Evolutionary conservation across 139 green algal genomes (phyloP).

Genomic region (Zygnema circumcarinatum): DNA sequence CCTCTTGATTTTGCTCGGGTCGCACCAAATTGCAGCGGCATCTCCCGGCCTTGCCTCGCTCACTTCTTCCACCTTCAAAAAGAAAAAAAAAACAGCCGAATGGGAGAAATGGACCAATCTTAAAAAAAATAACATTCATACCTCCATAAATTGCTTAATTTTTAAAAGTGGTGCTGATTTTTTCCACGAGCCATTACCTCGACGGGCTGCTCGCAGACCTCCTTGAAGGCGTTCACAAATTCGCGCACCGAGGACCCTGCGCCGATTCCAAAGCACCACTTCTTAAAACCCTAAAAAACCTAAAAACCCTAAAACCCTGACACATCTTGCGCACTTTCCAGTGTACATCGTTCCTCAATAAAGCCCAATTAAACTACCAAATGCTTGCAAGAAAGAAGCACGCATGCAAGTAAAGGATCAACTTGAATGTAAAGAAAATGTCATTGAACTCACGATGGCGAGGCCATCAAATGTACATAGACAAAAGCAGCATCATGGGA

Average conservation of each 20-base stretch:
- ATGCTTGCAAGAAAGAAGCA: no score
- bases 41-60: constrained; percentile 61
- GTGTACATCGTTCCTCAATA: no score
- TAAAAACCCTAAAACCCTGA: no score
- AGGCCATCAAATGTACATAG: no score
- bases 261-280: neutral
- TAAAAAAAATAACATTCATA: neutral
- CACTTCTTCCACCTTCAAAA: constrained; percentile 37
- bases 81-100: neutral
- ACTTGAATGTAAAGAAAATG: no score
- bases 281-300: neutral
- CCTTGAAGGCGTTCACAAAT: constrained; percentile 65
- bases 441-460: no score
- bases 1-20: constrained; percentile 60
- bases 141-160: no score
- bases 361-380: no score
- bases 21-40: constrained; percentile 64
- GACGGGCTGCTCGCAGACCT: constrained; percentile 60
- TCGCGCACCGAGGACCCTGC: constrained; percentile 57
- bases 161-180: no score
- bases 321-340: no score
- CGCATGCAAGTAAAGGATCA: no score
- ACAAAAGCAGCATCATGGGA: no score
- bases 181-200: constrained; percentile 47
- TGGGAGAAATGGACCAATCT: neutral